Evolutionary conservation across 2,329 filamentous ascomycete genomes (phyloP), one percentile per base, ranked within the genome.

Genomic region (Alternaria viburni): DNA sequence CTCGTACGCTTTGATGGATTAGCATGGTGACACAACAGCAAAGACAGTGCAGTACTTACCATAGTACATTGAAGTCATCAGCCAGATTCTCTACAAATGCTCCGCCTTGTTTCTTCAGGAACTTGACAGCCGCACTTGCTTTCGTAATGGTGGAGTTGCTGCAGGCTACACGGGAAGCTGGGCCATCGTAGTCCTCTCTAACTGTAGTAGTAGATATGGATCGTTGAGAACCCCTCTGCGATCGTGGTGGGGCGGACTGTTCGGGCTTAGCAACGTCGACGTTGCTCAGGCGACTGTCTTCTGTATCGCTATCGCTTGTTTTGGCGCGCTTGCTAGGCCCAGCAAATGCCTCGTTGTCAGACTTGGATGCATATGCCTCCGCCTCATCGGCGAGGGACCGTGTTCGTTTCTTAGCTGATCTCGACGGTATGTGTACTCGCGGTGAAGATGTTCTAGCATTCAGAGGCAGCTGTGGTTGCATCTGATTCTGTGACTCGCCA

Each of bases 31-130:
- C 21, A 25, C 2, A 13, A 12, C 41, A n/a, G 13, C 19, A 23
- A n/a, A 36, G 9, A 13, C 10, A 63, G 17, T 41, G 11, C 72
- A 64, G 17, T 41, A 36, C 75, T 66, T 60, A 78, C 77, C 77
- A 79, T 23, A 80, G 63, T 28, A 79, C 57, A 50, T 74, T 78
- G 73, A 70, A 77, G 11, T 59, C 59, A 13, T 73, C 70, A n/a
- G 77, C 75, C 12, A 81, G 69, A 8, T 73, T 67, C 0, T 79
- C 69, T 19, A 78, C 73, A 9, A 76, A 59, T 1, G 59, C 57
- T 6, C 77, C 73, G 13, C 75, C 74, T 17, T 79, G 72, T 25
- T 70, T 74, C 36, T 74, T 79, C 23, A 83, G 68, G 62, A 79
- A 82, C 21, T 71, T 77, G 9, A 75, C 65, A 8, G 73, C 58